phyloP scores from a whole-genome alignment of 345 rosid genomes.

The Anastatica hierochuntica region DNA sequence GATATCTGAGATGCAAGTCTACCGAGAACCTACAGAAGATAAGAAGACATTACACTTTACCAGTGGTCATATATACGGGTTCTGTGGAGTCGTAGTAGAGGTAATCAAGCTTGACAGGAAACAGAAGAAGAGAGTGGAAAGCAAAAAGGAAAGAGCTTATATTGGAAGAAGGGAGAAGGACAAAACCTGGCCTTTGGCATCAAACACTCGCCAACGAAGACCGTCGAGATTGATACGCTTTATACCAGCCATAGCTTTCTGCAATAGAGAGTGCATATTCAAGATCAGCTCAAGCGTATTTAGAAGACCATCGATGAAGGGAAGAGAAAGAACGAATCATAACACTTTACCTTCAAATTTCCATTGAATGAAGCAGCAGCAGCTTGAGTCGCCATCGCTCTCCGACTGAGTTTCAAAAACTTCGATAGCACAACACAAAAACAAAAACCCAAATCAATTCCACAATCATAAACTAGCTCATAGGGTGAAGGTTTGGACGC shows the following conservation, averaged over 20 bases:
- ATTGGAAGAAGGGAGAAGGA: too few relatives aligned
- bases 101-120: not conserved
- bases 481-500: too few relatives aligned
- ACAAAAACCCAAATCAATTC: too few relatives aligned
- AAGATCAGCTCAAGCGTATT: too few relatives aligned
- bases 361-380: constrained; percentile 25
- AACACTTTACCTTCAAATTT: constrained; percentile 18
- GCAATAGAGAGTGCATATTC: constrained; percentile 22
- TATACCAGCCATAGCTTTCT: constrained; percentile 94
- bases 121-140: not conserved
- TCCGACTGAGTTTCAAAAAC: too few relatives aligned
- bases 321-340: not conserved
- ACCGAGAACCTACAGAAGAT: constrained; percentile 78
- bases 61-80: too few relatives aligned
- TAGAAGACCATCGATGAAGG: not conserved
- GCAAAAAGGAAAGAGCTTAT: too few relatives aligned
- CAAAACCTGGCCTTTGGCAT: constrained; percentile 98
- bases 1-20: constrained; percentile 92
- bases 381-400: constrained; percentile 25
- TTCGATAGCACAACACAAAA: too few relatives aligned
- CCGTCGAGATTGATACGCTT: constrained; percentile 89
- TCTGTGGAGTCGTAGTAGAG: too few relatives aligned
- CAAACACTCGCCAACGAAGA: constrained; percentile 90
- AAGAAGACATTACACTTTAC: too few relatives aligned
- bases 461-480: too few relatives aligned